Conservation (phyloP, 2,329 filamentous ascomycete species). For the Bipolaris oryzae region DNA sequence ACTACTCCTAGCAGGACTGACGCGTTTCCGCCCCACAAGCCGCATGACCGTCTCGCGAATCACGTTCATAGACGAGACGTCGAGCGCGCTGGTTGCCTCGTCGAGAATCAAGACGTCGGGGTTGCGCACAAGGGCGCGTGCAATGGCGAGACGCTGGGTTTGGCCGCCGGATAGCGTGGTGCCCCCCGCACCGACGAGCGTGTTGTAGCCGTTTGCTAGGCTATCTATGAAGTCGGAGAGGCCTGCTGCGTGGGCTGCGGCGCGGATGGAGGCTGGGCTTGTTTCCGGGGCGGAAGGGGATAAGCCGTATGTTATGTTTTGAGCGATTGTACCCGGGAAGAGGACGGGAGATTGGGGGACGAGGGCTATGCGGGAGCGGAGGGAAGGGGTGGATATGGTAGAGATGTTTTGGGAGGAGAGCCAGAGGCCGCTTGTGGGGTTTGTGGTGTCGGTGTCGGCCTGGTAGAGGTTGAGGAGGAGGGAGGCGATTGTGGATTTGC, state of each 20-base stretch:
- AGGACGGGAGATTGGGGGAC: constrained; percentile 75
- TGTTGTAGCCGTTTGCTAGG: constrained; percentile 73
- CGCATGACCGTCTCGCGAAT: constrained; percentile 67
- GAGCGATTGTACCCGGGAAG: constrained; percentile 76
- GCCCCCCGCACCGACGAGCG: constrained; percentile 77
- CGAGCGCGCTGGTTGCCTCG: constrained; percentile 83
- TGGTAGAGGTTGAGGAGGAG: constrained; percentile 76
- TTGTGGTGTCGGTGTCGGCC: constrained; percentile 12
- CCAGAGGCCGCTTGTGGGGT: too few relatives aligned
- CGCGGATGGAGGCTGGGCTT: constrained; percentile 53
- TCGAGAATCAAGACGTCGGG: constrained; percentile 81
- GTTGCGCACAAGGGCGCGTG: constrained; percentile 73
- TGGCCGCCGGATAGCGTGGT: constrained; percentile 79
- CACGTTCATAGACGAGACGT: constrained; percentile 68
- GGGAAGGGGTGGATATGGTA: constrained; percentile 63
- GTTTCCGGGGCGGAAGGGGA: constrained; percentile 59
- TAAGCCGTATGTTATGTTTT: constrained; percentile 85
- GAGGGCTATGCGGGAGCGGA: constrained; percentile 68
- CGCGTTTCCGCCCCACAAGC: neutral
- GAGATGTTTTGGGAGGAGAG: constrained; percentile 55
- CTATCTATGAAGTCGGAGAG: constrained; percentile 78
- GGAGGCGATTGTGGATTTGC: constrained; percentile 83
- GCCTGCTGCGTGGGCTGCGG: constrained; percentile 62
- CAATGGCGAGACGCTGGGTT: constrained; percentile 79
- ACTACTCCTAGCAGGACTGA: too few relatives aligned